Base-by-base conservation (phyloP, 1,284 basidiomycete genomes). In the Puccinia hordei region DNA sequence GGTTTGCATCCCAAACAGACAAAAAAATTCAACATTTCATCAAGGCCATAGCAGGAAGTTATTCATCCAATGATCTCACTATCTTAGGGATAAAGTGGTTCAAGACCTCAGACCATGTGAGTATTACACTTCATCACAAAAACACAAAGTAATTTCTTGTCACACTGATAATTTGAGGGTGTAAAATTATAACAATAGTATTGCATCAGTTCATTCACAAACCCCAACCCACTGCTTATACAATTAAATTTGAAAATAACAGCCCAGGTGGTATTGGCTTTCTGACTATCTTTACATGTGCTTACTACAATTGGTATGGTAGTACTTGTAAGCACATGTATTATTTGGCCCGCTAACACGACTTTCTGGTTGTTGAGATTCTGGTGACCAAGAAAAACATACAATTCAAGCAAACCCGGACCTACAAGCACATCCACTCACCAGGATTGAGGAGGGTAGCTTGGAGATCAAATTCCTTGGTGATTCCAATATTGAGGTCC, bases 281-380 rank as follows among this genome's bases (percentile, higher is more conserved):
- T 2, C 15, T 65, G 1, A 65, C 33, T 3, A 38, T 6, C 38
- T 65, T 30, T 27, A 35, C 33, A 9, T 65, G 61, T n/a, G 19
- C 30, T 13, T 27, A 65, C n/a, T 65, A 24, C 24, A 19, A 5
- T 10, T 30, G 22, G 15, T n/a, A 35, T 15, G 30, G 61, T 3
- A 65, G 61, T 41, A 15, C 61, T 2, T 65, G 61, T 8, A 65
- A 35, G 19, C 61, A 65, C 61, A 65, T 65, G 61, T 65, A 65
- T 27, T 65, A 38, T 19, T 30, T 65, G 10, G 61, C 30, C 15
- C 61, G 38, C 13, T 8, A 35, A 41, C 6, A 35, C 33, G 5
- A n/a, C 8, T 8, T 19, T 2, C 12, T 35, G 3, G 61, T 65
- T 13, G 61, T 65, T 35, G 61, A 65, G 33, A 51, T 19, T 3